Percentiles rank a stretch among this genome's conserved stretches.
phyloP scores from a whole-genome alignment of 2,329 filamentous ascomycete species.

The Venturia asperata region DNA sequence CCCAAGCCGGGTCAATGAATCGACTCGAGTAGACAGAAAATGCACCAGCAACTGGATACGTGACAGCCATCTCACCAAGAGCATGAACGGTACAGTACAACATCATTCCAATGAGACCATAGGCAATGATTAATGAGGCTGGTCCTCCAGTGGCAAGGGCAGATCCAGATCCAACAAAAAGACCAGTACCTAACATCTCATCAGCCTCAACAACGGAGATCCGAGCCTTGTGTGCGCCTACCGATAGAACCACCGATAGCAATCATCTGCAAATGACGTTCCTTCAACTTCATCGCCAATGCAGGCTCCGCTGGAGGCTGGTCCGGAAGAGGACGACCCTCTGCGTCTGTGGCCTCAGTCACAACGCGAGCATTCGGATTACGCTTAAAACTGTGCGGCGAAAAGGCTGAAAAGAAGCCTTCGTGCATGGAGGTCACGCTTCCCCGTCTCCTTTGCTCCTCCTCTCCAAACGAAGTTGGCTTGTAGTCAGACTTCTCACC shows the following conservation, averaged over 20 bases:
- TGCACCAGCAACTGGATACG: conserved; percentile 84
- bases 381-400: conserved; percentile 55
- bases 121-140: conserved; percentile 70
- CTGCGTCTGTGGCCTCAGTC: conserved; percentile 55
- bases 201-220: background rate
- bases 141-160: conserved; percentile 68
- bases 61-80: conserved; percentile 84
- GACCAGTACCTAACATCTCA: conserved; percentile 51
- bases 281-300: conserved; percentile 52
- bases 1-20: conserved; percentile 89
- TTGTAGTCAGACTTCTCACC: conserved; percentile 10
- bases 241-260: conserved; percentile 81
- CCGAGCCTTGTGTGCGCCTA: conserved; percentile 32
- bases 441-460: conserved; percentile 5
- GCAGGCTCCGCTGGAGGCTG: conserved; percentile 27
- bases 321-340: conserved; percentile 30
- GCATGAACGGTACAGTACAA: conserved; percentile 88
- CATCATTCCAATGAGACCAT: conserved; percentile 73
- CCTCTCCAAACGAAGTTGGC: conserved; percentile 2
- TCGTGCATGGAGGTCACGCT: conserved; percentile 14
- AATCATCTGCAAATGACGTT: conserved; percentile 82
- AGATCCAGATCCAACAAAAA: conserved; percentile 38
- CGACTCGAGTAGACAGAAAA: conserved; percentile 89
- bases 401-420: conserved; percentile 17
- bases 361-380: conserved; percentile 53